Evolutionary conservation across 2,329 filamentous ascomycete genomes (phyloP), one percentile per base, ranked within the genome.

Genomic region (Cercospora beticola): DNA sequence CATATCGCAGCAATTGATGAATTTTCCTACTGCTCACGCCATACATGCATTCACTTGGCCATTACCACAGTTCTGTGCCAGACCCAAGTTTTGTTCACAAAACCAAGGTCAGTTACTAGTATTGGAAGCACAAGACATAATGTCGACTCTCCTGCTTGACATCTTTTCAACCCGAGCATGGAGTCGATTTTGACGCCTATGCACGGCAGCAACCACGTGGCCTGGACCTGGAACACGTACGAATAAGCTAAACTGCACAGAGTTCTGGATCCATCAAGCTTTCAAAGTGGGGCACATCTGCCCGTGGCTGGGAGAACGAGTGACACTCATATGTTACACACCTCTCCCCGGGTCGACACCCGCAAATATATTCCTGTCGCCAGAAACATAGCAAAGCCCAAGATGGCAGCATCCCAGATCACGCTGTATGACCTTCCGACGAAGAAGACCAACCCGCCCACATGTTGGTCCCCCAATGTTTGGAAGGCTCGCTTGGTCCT

Each of bases 381-480:
- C n/a, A 49, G 43, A n/a, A 46, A 49, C 52, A n/a, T 1, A 40
- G 14, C 16, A 40, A 40, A n/a, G 36, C 26, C 52, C 59, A 62
- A 12, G 8, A 62, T 62, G 60, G 5, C 59, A 14, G 30, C 28
- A 28, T 18, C n/a, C 30, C 21, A 57, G 30, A 52, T 71, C 31
- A 63, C 67, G 14, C 67, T 73, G n/a, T 73, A 69, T 62, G 71
- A 73, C 62, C 60, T 73, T 5, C 68, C 70, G 2, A 64, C 61
- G 49, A 69, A 68, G 33, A 58, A 33, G 23, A 57, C 31, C 31
- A 78, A 80, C 56, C 79, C 79, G 5, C n/a, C 16, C 21, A 79
- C 79, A 7, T 75, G 81, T 62, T 92, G 90, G 90, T 90, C 89
- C 0, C 80, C 86, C 54, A 92, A 92, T 76, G 86, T 89, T 0